Base-by-base conservation (phyloP, 2,329 filamentous ascomycete genomes). In the Grosmannia huntii region DNA sequence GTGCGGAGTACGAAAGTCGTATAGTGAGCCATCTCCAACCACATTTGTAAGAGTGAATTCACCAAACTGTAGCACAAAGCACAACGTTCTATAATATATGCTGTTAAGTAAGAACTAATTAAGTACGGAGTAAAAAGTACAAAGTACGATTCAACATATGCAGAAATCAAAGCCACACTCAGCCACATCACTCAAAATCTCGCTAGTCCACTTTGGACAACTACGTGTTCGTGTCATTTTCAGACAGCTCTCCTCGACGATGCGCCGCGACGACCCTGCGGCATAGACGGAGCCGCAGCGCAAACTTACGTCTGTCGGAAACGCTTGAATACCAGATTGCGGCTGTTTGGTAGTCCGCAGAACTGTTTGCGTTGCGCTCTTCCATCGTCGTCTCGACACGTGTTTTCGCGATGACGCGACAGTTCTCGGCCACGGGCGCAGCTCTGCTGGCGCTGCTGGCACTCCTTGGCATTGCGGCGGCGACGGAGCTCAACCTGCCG, bases 401-500 rank as follows among this genome's bases (percentile, higher is more conserved):
- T 41, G 38, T 19, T 16, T 23, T 48, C 16, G n/a, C 44, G 16
- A 56, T 56, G 54, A 25, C 44, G 41, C 54, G 38, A 48, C 10
- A 6, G 16, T 48, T 56, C 27, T 31, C 41, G 19, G 19, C 27
- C n/a, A 25, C 14, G 19, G 28, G 33, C 14, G 28, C 50, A 52
- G 60, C 58, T 27, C 44, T 44, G 21, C 25, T 53, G 25, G 44
- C 56, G 10, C 28, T 60, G 31, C 25, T 48, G 23, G 41, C 41
- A 21, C 33, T 56, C 9, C 33, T 41, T 46, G 66, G 64, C 23
- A 64, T 62, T 7, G 41, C 55, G 12, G 70, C 69, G 7, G 64
- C 64, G 5, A 66, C 66, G 49, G 74, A 76, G 60, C 71, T 75
- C 60, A 68, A 71, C 28, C 71, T 84, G 51, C 81, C 82, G 0